Base-by-base conservation (phyloP, 139 green algal genomes). In the Picochlorum sp. region DNA sequence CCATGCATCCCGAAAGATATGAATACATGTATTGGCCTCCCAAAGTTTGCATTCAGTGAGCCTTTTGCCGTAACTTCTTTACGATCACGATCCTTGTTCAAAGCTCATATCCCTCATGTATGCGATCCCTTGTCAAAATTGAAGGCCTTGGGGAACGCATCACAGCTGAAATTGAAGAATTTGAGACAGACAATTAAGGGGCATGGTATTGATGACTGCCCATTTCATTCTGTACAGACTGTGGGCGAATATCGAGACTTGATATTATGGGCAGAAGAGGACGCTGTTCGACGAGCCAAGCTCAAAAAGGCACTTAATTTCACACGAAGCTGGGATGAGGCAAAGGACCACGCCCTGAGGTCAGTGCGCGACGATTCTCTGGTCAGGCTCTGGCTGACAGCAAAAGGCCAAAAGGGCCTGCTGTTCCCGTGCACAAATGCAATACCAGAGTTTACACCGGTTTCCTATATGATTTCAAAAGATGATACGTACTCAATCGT, bases 331-430 rank as follows among this genome's bases (percentile, higher is more conserved):
- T 78, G 72, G 72, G 72, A 78, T 51, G 72, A 68, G 51, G 72
- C 72, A 5, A 32, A 50, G 15, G 72, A 69, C 2, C 72, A 78
- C 24, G 72, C 65, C 7, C 26, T 57, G 3, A 58, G 64, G 72
- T 92, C 92, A 16, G 90, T 99, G 20, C 89, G 96, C 66, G 81
- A 62, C 6, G 90, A 87, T 62, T 85, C 64, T 51, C 67, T 89
- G 49, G 76, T 98, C 68, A 87, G 94, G 6, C 88, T 97, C 41
- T 80, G 86, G 28, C 81, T 80, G 3, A 84, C 94, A 67, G 82
- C 73, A 86, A 84, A 62, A 65, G 77, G 20, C 80, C 78, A 20
- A 54, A 68, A 24, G 9, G 70, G 70, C 10, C 70, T 77, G 44
- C 54, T 68, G 37, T 64, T 63, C 65, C 56, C 34, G 46, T 71